Base-by-base conservation (phyloP, 176 grass and related monocot genomes). In the Eragrostis nindensis region DNA sequence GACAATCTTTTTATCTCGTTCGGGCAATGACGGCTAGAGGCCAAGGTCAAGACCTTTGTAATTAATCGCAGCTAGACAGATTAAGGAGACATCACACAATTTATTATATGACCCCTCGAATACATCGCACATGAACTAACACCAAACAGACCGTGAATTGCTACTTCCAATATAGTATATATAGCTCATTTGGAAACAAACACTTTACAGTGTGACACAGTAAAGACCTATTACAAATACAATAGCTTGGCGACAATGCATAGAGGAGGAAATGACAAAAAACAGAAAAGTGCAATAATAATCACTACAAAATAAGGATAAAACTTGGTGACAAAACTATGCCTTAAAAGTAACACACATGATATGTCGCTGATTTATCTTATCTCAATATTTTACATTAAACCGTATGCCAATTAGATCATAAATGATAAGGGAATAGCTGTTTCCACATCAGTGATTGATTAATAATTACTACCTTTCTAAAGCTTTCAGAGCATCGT, bases 401-500 rank as follows among this genome's bases (percentile, higher is more conserved):
- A 76, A 65, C 12, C 48, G 59, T 75, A 68, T 50, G 38, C 3
- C 42, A 66, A 46, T 32, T 80, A 80, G 10, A 76, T 56, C 62
- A 70, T 47, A 66, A 65, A 45, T 70, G 49, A 84, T 26, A 77
- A 63, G 36, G 8, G 1, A 40, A 43, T 11, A 24, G n/a, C 26
- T 24, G 21, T 63, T 61, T 81, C 77, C 0, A 16, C 63, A 85
- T 45, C 21, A 81, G 76, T 76, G 41, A 12, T 80, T 62, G 7
- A 78, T 22, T 70, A 81, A 21, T 11, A 27, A 72, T 36, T 54
- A 70, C 41, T 77, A 91, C 84, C 85, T 87, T 89, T 71, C 81
- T 86, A 69, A 91, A 91, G 65, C 76, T 86, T 89, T 92, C 87
- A 67, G 83, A 89, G 66, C 86, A 92, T 69, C 86, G 82, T 36